Percentiles rank a stretch among this genome's conserved stretches.
Conservation (phyloP, 495 filamentous ascomycete genomes). For the Aspergillus carlsbadensis region DNA sequence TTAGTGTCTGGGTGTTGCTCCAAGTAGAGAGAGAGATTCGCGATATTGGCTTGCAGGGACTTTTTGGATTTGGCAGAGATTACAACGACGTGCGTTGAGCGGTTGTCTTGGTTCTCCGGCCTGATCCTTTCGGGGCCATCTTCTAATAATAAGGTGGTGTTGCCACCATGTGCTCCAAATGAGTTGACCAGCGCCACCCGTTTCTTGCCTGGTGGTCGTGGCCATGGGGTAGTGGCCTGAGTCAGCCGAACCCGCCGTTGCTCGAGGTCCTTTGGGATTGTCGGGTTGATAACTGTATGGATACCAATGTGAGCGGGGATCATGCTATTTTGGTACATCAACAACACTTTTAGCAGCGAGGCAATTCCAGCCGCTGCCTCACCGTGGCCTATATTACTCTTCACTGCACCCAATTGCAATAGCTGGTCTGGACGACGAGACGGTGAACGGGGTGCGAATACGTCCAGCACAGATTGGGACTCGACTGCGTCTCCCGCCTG, state of each 20-base stretch:
- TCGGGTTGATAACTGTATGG: constrained; percentile 44
- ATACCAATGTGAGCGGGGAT: constrained; percentile 43
- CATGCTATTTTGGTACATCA: constrained; percentile 31
- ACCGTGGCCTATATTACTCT: constrained; percentile 42
- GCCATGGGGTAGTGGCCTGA: constrained; percentile 8
- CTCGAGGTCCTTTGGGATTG: constrained; percentile 25
- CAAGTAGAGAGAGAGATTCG: constrained; percentile 31
- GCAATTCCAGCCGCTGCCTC: constrained; percentile 36
- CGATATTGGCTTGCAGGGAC: constrained; percentile 37
- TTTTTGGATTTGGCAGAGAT: constrained; percentile 36
- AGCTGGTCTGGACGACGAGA: constrained; percentile 6
- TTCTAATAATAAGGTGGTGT: constrained; percentile 14
- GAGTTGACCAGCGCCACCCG: constrained; percentile 35
- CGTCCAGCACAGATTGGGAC: constrained; percentile 11
- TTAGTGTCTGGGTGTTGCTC: constrained; percentile 25
- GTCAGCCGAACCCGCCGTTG: constrained; percentile 30
- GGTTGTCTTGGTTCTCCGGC: constrained; percentile 3
- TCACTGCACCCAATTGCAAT: constrained; percentile 31
- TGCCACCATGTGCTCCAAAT: constrained; percentile 32
- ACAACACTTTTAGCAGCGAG: constrained; percentile 33
- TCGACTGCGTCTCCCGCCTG: constrained; percentile 30
- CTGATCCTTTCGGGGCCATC: constrained; percentile 3
- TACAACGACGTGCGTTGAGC: constrained; percentile 19
- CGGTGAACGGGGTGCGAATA: constrained; percentile 26
- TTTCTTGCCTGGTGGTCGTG: constrained; percentile 16